Conservation (phyloP, 257 asterid species). For the Marsdenia floribunda region DNA sequence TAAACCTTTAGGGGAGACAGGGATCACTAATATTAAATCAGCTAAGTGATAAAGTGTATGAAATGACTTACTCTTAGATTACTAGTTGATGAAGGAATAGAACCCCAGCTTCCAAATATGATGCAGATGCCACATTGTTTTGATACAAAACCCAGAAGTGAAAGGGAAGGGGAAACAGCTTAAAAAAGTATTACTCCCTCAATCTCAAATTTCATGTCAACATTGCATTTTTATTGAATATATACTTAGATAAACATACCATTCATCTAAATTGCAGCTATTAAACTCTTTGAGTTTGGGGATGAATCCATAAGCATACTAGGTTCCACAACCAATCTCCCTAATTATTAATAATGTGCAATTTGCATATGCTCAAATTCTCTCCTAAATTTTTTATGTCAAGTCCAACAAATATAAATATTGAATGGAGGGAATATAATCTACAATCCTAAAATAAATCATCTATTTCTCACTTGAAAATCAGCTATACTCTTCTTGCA, state of each 20-base stretch:
- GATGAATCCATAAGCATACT: neutral
- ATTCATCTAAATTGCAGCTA: neutral
- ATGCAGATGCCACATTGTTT: neutral
- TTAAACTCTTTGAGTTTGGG: neutral
- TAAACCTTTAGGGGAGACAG: neutral
- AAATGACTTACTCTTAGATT: neutral
- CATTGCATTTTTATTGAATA: neutral
- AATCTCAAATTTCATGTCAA: neutral
- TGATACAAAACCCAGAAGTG: neutral
- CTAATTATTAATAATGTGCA: neutral
- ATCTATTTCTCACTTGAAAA: constrained; percentile 9
- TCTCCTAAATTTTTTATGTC: neutral
- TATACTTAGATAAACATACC: neutral
- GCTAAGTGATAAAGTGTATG: neutral
- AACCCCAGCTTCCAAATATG: neutral
- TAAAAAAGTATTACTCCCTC: neutral
- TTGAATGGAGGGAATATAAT: neutral
- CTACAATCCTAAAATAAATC: neutral
- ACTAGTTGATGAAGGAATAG: neutral
- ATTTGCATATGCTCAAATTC: neutral
- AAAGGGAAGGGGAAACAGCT: neutral
- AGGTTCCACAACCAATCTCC: neutral
- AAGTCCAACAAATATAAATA: neutral
- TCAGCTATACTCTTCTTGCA: neutral
- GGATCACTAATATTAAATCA: neutral